Conservation (phyloP, 2,329 filamentous ascomycete species). For the Cladosporium oxysporum region DNA sequence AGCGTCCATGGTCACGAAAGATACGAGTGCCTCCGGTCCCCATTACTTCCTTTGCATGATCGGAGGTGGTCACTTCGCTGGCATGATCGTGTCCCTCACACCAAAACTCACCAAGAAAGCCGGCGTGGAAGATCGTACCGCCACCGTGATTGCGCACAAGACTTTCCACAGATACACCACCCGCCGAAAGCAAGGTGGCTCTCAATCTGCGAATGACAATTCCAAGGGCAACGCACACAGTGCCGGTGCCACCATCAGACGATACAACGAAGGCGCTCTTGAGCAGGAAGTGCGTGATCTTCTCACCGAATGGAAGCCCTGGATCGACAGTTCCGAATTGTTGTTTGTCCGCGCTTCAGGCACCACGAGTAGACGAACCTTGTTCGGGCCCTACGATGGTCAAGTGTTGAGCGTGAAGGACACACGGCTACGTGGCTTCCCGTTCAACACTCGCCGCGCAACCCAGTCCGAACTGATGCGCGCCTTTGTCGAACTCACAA, state of each 20-base stretch:
- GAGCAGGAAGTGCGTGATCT: constrained; percentile 84
- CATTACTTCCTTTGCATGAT: constrained; percentile 99
- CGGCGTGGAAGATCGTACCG: constrained; percentile 77
- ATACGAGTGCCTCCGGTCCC: constrained; percentile 65
- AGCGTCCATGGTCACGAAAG: constrained; percentile 34
- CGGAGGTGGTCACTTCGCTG: constrained; percentile 94
- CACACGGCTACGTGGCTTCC: constrained; percentile 78
- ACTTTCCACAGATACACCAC: constrained; percentile 98
- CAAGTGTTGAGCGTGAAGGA: constrained; percentile 82
- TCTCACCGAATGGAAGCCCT: constrained; percentile 77
- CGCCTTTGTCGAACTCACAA: constrained; percentile 88
- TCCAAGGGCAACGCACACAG: constrained; percentile 94
- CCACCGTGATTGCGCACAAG: constrained; percentile 89
- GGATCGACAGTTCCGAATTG: constrained; percentile 82
- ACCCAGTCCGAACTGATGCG: constrained; percentile 95
- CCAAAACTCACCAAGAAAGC: constrained; percentile 73
- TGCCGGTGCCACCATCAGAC: constrained; percentile 82
- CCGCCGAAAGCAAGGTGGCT: constrained; percentile 90
- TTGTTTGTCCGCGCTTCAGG: constrained; percentile 90
- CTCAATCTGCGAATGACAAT: constrained; percentile 90
- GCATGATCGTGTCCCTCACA: constrained; percentile 87
- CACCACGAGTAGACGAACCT: constrained; percentile 77
- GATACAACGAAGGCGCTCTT: constrained; percentile 91
- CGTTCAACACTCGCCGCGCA: constrained; percentile 87
- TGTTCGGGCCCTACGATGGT: constrained; percentile 89